Evolutionary conservation across 75 land plant genomes (phyloP), one percentile per base, ranked within the genome.

Genomic region (Pinus taeda): DNA sequence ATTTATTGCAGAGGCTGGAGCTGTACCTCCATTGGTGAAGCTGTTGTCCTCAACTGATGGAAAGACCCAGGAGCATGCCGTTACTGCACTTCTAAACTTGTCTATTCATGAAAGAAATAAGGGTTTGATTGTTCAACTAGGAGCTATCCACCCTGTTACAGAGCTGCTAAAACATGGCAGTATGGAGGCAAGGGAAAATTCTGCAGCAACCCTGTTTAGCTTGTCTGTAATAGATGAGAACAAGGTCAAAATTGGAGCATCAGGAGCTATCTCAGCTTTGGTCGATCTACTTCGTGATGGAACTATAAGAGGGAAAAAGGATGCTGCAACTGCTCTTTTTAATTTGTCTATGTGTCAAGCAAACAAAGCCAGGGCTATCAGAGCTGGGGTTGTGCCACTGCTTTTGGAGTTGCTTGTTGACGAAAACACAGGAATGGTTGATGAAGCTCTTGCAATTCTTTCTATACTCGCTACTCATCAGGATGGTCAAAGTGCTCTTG

Each of bases 291-390:
- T 95, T 13, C 78, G 87, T 26, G 70, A 82, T 11, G 98, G 98
- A n/a, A 91, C 83, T 67, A 84, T 89, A 4, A 82, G 98, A 79
- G 98, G 98, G 13, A 95, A 91, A 66, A 95, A 95, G 74, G 98
- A 95, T 77, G 96, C 98, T 29, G 96, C 96, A 15, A 95, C 98
- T 24, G 98, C 98, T 26, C 84, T 95, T 22, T 95, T 95, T 61
- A 93, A 91, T 78, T 83, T 95, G 4, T 85, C 87, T 6, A 89
- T 95, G 15, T 89, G 85, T 75, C 96, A 91, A 67, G 93, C 90
- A 14, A 95, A 95, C 85, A 95, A 93, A 74, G 84, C 86, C 0
- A 86, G 84, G 62, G 96, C 98, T 45, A 89, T 93, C 3, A 80
- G 84, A 53, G 92, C 96, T 11, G 94, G 96, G 3, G 89, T 91